Evolutionary conservation across 345 rosid species (phyloP), one percentile per base, ranked within the genome.

Genomic region (Pistacia integerrima): DNA sequence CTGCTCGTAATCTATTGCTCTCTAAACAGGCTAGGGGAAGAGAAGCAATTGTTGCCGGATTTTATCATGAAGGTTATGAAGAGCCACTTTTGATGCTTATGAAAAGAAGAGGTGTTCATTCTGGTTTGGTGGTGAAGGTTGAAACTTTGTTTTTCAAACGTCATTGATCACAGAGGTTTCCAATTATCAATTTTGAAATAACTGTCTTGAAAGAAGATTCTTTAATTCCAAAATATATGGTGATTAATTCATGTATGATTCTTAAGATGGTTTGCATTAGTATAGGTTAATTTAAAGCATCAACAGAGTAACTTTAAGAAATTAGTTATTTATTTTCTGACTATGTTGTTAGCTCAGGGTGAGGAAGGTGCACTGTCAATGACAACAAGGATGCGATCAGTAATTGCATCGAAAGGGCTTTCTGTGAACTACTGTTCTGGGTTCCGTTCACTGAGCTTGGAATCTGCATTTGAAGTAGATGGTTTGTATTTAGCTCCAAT

Each of bases 321-420:
- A 48, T 54, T 6, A 36, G 67, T 52, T 54, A 18, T 59, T 64
- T 11, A 67, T 75, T 48, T 36, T 74, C 73, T 78, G 55, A 77
- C 60, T 8, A 46, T 80, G 62, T 73, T 76, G 38, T 65, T 77
- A 52, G 56, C 85, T 75, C 79, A 95, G 98, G 98, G 99, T 5
- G 99, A 95, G 81, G 99, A 93, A 87, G 97, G 98, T 58, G 96
- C 97, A 25, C 93, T 93, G 76, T 96, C 99, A 59, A 93, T 93
- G 97, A 93, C 99, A 64, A 92, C 99, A 65, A 79, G 97, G 69
- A 82, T 90, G 79, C 84, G 93, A 72, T 87, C 97, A 28, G 87
- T 78, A 79, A 87, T 74, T 81, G 81, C 83, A 75, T 87, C 97
- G 8, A 93, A 95, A 88, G 97, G 99, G 73, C 84, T 92, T 51